Base-by-base conservation (phyloP, 306 rosid genomes). In the Rosa rugosa region DNA sequence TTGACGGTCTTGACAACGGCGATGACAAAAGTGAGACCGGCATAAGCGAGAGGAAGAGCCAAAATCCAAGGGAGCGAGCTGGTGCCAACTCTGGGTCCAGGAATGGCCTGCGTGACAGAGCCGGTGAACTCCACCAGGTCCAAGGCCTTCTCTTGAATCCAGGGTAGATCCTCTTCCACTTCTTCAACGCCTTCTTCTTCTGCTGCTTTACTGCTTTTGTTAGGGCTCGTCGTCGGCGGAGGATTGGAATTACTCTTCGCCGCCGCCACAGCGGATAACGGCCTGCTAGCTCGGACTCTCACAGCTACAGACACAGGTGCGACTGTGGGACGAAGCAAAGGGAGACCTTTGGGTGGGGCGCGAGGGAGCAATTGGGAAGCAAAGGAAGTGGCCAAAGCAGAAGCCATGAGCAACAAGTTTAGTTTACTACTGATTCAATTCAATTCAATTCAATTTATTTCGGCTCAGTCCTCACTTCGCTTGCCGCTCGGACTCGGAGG, bases 121-220 rank as follows among this genome's bases (percentile, higher is more conserved):
- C 99, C 99, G 0, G 99, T 89, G 90, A 92, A 94, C 80, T 94
- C 99, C 42, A 94, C 97, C 0, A 94, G 63, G 90, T 94, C 99
- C 80, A 92, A 65, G 53, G 99, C 97, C 86, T 94, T 92, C 66
- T 94, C 99, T 83, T 92, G 97, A 87, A 92, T 88, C 99, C 99
- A 92, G 0, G 99, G 97, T 16, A 94, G 77, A 69, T 92, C 97
- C 77, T 91, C 99, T 80, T 94, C 97, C 46, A 89, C 93, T 80
- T 90, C 95, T 31, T 83, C 93, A 12, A 49, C 76, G 10, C 64
- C 64, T 51, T 80, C 88, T 47, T 84, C 82, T 27, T 42, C 77
- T 40, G 78, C 83, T 0, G 20, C 9, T 2, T 46, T 60, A 23
- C 70, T 56, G 34, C 36, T n/a, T 71, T 79, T 83, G 60, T 51